phyloP scores from a whole-genome alignment of 2,329 filamentous ascomycete species.

The Alternaria infectoria region DNA sequence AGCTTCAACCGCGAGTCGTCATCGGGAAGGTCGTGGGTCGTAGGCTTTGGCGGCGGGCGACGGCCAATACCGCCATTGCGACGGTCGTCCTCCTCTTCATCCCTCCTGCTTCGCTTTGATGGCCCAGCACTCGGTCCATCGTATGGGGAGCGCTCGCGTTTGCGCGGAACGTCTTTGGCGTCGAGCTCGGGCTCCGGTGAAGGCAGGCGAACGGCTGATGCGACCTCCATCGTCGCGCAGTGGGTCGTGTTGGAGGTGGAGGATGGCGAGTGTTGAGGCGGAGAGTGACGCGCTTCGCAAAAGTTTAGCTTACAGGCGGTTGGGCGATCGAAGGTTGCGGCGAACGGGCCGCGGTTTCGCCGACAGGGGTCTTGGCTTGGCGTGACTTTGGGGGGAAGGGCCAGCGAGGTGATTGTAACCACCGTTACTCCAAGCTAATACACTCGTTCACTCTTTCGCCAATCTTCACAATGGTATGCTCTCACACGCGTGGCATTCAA shows the following conservation, averaged over 20 bases:
- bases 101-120: conserved; percentile 46
- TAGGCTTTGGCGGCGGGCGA: conserved; percentile 45
- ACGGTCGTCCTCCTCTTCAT: conserved; percentile 43
- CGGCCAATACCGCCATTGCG: conserved; percentile 75
- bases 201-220: conserved; percentile 63
- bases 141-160: conserved; percentile 62
- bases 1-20: conserved; percentile 46
- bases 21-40: conserved; percentile 27
- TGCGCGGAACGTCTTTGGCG: conserved; percentile 55
- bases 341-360: conserved; percentile 23
- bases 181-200: conserved; percentile 58
- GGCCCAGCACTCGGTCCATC: conserved; percentile 36
- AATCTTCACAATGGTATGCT: conserved; percentile 38
- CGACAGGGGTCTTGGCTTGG: conserved; percentile 21
- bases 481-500: background rate
- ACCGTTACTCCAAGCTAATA: conserved; percentile 14
- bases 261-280: conserved; percentile 2
- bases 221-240: conserved; percentile 41
- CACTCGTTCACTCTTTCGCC: conserved; percentile 22
- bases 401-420: conserved; percentile 25
- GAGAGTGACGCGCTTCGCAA: conserved; percentile 23
- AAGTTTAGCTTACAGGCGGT: conserved; percentile 29
- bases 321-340: conserved; percentile 10
- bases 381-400: conserved; percentile 19
- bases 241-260: conserved; percentile 2